Evolutionary conservation across 768 basidiomycete genomes (phyloP).

Genomic region (Naganishia randhawae): DNA sequence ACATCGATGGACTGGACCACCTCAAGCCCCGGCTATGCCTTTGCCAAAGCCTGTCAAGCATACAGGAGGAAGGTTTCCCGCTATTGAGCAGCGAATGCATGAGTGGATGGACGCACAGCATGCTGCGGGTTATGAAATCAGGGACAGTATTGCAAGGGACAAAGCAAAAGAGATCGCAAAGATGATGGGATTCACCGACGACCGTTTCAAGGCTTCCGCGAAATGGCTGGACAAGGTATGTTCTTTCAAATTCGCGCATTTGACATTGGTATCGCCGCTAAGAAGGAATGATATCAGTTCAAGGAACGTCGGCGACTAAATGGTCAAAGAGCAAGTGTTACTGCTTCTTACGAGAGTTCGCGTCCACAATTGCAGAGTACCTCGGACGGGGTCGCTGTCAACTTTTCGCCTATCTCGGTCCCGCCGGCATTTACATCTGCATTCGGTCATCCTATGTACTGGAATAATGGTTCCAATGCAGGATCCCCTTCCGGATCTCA

Average conservation of each 20-base stretch:
- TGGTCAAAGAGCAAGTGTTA: conserved; percentile 21
- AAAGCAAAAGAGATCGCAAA: conserved; percentile 45
- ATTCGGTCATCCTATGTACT: conserved; percentile 16
- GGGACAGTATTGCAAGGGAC: conserved; percentile 41
- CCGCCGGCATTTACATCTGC: conserved; percentile 16
- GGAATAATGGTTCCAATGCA: conserved; percentile 1
- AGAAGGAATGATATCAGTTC: conserved; percentile 32
- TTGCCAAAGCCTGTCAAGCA: conserved; percentile 35
- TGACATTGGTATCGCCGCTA: too few relatives aligned
- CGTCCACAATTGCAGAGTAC: conserved; percentile 17
- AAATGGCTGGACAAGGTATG: conserved; percentile 48
- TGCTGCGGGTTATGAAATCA: conserved; percentile 41
- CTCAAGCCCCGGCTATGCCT: conserved; percentile 37
- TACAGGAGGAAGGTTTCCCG: conserved; percentile 45
- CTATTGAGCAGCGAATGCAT: conserved; percentile 44
- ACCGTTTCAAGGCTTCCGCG: conserved; percentile 49
- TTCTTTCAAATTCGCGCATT: conserved; percentile 21
- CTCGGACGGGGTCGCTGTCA: conserved; percentile 15
- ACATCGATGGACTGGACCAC: conserved; percentile 45
- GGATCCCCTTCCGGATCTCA: conserved; percentile 23
- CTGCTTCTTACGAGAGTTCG: conserved; percentile 14
- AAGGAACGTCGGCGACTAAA: conserved; percentile 40
- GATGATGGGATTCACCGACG: conserved; percentile 42
- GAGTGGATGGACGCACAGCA: conserved; percentile 48
- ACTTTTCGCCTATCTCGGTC: conserved; percentile 17